Evolutionary conservation across 2,329 filamentous ascomycete species (phyloP).

Genomic region (Xylaria multiplex): DNA sequence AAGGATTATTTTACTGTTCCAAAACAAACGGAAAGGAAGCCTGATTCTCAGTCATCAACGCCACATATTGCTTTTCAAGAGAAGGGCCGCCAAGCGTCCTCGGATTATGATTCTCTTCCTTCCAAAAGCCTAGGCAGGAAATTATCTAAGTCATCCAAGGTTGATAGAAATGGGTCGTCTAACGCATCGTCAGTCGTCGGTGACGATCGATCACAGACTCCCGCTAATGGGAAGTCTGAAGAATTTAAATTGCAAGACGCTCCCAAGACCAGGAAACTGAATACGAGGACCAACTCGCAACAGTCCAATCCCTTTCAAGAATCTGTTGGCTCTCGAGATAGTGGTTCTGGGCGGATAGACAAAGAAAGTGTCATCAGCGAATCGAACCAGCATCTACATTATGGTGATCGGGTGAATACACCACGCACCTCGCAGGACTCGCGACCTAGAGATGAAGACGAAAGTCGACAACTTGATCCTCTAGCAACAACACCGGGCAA

Average conservation of each 20-base stretch:
- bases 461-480: conserved; percentile 57
- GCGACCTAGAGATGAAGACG: conserved; percentile 65
- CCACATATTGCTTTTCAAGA: conserved; percentile 95
- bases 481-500: conserved; percentile 54
- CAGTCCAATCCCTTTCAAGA: conserved; percentile 55
- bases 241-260: conserved; percentile 85
- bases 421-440: conserved; percentile 69
- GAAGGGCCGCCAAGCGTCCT: conserved; percentile 74
- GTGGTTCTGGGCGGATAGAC: conserved; percentile 53
- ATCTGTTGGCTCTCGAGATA: conserved; percentile 50
- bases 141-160: conserved; percentile 57
- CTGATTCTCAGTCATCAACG: conserved; percentile 67
- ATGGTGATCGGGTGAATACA: conserved; percentile 53
- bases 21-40: conserved; percentile 59
- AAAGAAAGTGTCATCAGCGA: conserved; percentile 49
- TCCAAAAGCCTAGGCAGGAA: conserved; percentile 61
- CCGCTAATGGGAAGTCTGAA: conserved; percentile 58
- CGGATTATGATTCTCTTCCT: conserved; percentile 66
- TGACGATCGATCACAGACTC: conserved; percentile 55
- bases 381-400: conserved; percentile 49
- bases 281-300: conserved; percentile 57
- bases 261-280: conserved; percentile 69
- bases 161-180: conserved; percentile 50
- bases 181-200: conserved; percentile 45
- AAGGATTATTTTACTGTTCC: conserved; percentile 68